Evolutionary conservation across 352 stramenopile species (phyloP), one percentile per base, ranked within the genome.

Genomic region (Phytophthora pluvialis): DNA sequence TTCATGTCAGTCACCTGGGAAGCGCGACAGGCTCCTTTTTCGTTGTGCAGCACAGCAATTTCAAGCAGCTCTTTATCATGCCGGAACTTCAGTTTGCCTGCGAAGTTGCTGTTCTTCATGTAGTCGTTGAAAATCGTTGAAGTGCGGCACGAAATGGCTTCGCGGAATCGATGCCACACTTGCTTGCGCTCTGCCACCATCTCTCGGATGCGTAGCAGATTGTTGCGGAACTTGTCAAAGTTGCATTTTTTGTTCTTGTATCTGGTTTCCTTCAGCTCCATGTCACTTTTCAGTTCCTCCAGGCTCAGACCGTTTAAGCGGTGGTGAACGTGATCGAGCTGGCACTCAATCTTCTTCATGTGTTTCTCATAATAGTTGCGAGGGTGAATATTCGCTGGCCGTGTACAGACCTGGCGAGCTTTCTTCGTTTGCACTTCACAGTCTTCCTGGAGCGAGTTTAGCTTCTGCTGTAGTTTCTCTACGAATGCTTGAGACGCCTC

Each of bases 1-100:
- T 98, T 98, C 75, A 98, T 97, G 68, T 99, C 94, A 8, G 90
- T 98, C 29, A 98, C 96, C 64, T 98, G 90, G 3, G 85, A 94
- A 18, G 80, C 72, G 33, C 76, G 73, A 15, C 85, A 92, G 18
- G 70, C 70, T 5, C 83, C 84, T 40, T 75, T 76, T 49, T 95
- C 85, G 65, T 95, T 95, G 25, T 90, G 83, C 25, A 95, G 61
- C 44, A 95, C 85, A 11, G 83, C 79, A 33, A 95, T 93, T 33
- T 94, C 87, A 9, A 95, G 72, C 6, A 72, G 75, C 69, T 91
- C 78, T 26, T 89, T 78, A 12, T 87, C 73, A 69, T 94, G 87
- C 8, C 80, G 77, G 48, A 95, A 95, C 55, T 88, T 89, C 33
- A 94, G 73, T 48, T 90, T 91, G 16, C 87, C 87, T 9, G 85